phyloP scores from a whole-genome alignment of 371 early-diverging fungal species.

The Saksenaea oblongispora region DNA sequence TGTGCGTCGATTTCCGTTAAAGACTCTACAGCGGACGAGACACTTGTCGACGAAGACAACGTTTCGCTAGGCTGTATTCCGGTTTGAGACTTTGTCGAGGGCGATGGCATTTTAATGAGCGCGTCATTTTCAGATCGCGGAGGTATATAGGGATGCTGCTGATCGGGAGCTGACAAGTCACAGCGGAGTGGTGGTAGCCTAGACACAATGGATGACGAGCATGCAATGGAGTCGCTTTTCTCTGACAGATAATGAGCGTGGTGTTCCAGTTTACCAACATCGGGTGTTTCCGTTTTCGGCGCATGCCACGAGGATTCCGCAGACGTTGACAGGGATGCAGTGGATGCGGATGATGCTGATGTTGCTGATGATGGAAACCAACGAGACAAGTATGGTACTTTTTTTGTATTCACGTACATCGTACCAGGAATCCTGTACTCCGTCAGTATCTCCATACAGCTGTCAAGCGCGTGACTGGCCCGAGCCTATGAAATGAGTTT shows the following conservation, averaged over 20 bases:
- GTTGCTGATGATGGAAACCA: not conserved
- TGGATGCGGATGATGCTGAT: not conserved
- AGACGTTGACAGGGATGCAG: not conserved
- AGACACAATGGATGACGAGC: not conserved
- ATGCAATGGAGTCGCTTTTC: not conserved
- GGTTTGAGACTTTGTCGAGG: not conserved
- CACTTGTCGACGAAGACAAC: not conserved
- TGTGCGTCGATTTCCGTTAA: not conserved
- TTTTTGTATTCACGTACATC: constrained; percentile 4
- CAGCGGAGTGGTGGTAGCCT: not conserved
- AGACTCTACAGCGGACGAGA: not conserved
- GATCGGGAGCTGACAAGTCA: not conserved
- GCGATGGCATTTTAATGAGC: not conserved
- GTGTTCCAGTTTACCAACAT: not conserved
- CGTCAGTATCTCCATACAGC: constrained; percentile 5
- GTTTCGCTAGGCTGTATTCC: not conserved
- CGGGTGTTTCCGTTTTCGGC: not conserved
- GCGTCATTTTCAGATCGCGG: not conserved
- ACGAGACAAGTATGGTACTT: constrained; percentile 1
- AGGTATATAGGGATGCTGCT: not conserved
- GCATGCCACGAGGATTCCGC: not conserved
- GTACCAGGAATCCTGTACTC: constrained; percentile 9
- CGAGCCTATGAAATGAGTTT: not conserved
- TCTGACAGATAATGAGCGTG: constrained; percentile 1
- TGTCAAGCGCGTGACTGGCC: constrained; percentile 10